Conservation (phyloP, 2,329 filamentous ascomycete species). For the Ophiocordyceps camponoti-rufipedis region DNA sequence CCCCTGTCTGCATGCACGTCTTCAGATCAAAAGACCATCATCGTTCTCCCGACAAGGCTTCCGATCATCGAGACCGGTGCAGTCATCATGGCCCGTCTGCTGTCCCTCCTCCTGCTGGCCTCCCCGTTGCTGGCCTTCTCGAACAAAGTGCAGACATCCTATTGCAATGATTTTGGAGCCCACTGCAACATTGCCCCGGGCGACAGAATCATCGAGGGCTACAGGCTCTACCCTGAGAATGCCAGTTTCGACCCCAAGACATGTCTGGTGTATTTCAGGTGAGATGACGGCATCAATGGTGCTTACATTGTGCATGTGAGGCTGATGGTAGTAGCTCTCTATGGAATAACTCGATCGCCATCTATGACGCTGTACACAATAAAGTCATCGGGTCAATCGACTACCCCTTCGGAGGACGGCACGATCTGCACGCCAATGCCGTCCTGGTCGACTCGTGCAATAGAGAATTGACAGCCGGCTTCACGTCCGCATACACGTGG, state of each 20-base stretch:
- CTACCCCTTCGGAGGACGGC: conserved; percentile 10
- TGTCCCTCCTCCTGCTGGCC: not conserved
- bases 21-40: too few species aligned
- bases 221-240: conserved; percentile 8
- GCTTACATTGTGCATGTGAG: too few species aligned
- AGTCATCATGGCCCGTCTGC: not conserved
- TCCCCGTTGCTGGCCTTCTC: too few species aligned
- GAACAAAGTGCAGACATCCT: too few species aligned
- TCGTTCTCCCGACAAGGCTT: too few species aligned
- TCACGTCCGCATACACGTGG: conserved; percentile 15
- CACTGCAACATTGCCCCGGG: not conserved
- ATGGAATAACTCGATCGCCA: not conserved
- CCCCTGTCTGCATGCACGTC: too few species aligned
- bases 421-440: conserved; percentile 9
- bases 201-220: conserved; percentile 1
- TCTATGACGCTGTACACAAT: conserved; percentile 3
- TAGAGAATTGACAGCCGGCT: conserved; percentile 9
- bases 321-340: not conserved
- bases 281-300: not conserved
- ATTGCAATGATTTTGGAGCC: not conserved
- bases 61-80: too few species aligned
- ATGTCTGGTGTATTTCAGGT: conserved; percentile 7
- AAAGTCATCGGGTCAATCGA: conserved; percentile 9
- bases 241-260: conserved; percentile 5
- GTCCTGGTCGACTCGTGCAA: conserved; percentile 14